Evolutionary conservation across 345 rosid genomes (phyloP), one percentile per base, ranked within the genome.

Genomic region (Lepidium aucheri): DNA sequence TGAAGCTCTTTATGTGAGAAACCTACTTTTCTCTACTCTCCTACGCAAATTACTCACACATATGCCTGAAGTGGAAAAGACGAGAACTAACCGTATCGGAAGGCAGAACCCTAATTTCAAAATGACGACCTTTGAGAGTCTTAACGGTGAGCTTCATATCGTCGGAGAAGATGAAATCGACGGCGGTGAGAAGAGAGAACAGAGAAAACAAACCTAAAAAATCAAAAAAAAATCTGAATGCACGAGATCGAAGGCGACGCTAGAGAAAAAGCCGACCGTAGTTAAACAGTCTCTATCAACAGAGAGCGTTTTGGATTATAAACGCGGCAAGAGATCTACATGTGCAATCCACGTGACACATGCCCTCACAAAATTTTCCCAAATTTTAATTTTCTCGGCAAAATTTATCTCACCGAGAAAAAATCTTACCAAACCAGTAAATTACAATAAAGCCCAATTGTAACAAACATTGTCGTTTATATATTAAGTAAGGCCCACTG

Each of bases 101-200:
- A 69, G 96, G 84, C 57, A 81, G 92, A 80, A 90, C 97, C 85
- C 85, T 90, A 78, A 94, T 88, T 74, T 94, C 96, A 33, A 94
- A 94, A 76, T 90, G 96, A 75, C 88, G 82, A 74, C 99, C 99
- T 67, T 90, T 90, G 67, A 94, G 96, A 33, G 97, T 94, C 81
- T 94, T 94, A 8, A 94, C 96, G 16, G 91, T 90, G 73, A 94
- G 97, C 91, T 94, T 94, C 99, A 94, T 57, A n/a, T 74, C 80
- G 69, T 71, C 64, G 38, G 67, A 53, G 60, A 32, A 4, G 30
- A 8, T 3, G 43, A 63, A 33, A 70, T 73, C 35, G 62, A 68
- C 53, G 49, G 24, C 46, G 74, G 46, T 46, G 18, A 30, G 38
- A 60, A 45, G 17, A 28, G 16, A 10, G 6, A 0, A 40, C 24